Percentiles rank a stretch among this genome's conserved stretches.
phyloP scores from a whole-genome alignment of 2,329 filamentous ascomycete genomes.

The Penicillium decumbens region DNA sequence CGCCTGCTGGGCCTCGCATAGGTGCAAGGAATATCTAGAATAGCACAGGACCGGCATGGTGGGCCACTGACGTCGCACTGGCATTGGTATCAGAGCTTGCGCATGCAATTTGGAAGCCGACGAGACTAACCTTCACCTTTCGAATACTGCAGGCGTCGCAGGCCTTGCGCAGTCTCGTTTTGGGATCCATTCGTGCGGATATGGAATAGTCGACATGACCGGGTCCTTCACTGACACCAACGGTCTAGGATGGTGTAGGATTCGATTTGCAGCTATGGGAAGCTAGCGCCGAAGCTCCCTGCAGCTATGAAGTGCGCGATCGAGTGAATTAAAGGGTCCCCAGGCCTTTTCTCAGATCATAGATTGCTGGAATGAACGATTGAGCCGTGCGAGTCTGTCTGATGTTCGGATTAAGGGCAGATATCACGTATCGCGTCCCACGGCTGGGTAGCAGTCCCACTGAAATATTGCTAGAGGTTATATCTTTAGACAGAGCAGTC shows the following conservation, averaged over 20 bases:
- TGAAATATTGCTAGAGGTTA: neutral
- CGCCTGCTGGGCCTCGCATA: constrained; percentile 60
- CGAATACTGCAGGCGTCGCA: constrained; percentile 52
- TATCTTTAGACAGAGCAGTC: neutral
- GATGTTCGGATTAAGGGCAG: neutral
- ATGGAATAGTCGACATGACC: constrained; percentile 18
- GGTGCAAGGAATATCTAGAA: constrained; percentile 63
- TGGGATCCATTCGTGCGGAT: constrained; percentile 32
- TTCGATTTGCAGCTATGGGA: neutral
- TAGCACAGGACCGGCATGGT: constrained; percentile 61
- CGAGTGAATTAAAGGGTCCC: neutral
- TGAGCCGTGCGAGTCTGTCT: neutral
- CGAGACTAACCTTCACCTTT: constrained; percentile 48
- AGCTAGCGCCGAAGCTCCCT: too few relatives aligned
- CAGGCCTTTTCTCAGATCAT: neutral
- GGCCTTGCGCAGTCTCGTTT: constrained; percentile 47
- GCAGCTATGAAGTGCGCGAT: neutral
- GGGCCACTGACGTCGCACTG: constrained; percentile 64
- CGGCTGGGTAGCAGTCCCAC: neutral
- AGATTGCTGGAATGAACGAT: neutral
- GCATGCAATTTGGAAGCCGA: neutral
- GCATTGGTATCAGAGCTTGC: constrained; percentile 7
- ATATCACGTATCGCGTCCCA: neutral
- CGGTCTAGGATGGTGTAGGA: neutral
- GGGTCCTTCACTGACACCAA: constrained; percentile 14